These are phyloP conservation scores for Pestalotiopsis sp. DNA, from an alignment of 2,329 filamentous ascomycete genomes.

Conservation along the genomic window DNA sequence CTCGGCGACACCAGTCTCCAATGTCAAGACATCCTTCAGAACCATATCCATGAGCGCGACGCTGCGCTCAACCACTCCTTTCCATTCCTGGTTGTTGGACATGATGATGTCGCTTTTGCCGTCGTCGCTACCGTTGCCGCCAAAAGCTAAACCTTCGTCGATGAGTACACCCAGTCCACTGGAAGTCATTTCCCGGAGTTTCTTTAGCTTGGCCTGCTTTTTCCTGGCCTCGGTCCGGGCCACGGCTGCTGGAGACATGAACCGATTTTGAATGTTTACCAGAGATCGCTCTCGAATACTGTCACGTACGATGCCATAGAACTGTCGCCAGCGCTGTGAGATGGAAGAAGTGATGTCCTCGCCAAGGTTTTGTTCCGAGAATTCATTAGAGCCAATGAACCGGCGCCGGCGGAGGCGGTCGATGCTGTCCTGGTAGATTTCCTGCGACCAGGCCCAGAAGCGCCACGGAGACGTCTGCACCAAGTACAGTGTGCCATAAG, in stretches of 20 bases:
- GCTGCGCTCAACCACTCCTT: conserved; percentile 76
- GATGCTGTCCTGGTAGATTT: conserved; percentile 68
- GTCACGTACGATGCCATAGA: conserved; percentile 79
- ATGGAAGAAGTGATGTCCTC: conserved; percentile 41
- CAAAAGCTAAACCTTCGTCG: conserved; percentile 78
- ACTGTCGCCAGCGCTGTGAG: conserved; percentile 63
- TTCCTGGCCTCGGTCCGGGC: conserved; percentile 73
- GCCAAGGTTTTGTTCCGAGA: conserved; percentile 21
- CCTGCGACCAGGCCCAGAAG: conserved; percentile 71
- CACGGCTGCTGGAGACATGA: conserved; percentile 78
- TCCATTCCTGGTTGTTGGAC: conserved; percentile 55
- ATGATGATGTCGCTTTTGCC: conserved; percentile 49
- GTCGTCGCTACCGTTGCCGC: conserved; percentile 58
- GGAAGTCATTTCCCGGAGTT: conserved; percentile 78
- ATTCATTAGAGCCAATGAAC: conserved; percentile 31
- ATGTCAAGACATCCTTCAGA: conserved; percentile 68
- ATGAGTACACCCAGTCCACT: conserved; percentile 86
- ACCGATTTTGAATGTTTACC: conserved; percentile 67
- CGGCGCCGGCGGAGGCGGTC: conserved; percentile 36
- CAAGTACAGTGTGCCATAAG: conserved; percentile 80
- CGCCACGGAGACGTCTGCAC: conserved; percentile 82
- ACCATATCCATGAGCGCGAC: conserved; percentile 87
- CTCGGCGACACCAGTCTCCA: conserved; percentile 64
- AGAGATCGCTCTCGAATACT: conserved; percentile 75
- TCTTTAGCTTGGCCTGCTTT: conserved; percentile 73